Conservation (phyloP, 2,329 filamentous ascomycete genomes). For the Beauveria varroae region DNA sequence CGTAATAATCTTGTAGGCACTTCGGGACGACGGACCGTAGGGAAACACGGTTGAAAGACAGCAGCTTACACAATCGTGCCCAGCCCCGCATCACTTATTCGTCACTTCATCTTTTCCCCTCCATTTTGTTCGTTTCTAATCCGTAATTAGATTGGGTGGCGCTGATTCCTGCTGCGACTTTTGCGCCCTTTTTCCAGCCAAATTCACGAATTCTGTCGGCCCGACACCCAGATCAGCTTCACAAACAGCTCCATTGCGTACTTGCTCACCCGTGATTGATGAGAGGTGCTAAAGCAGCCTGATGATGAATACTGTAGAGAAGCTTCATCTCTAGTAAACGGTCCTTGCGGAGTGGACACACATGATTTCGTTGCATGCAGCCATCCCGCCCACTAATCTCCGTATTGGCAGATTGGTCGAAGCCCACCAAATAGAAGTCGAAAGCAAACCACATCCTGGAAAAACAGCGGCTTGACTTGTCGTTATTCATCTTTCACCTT, state of each 20-base stretch:
- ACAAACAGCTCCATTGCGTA: not conserved
- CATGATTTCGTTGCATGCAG: not conserved
- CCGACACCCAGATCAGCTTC: not conserved
- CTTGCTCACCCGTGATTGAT: not conserved
- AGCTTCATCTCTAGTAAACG: not conserved
- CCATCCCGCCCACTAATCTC: not conserved
- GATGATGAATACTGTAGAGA: not conserved
- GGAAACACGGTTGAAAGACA: not conserved
- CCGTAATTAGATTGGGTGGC: not conserved
- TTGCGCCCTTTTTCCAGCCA: not conserved
- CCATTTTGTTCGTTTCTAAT: not conserved
- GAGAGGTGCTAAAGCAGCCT: not conserved
- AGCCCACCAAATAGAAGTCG: not conserved
- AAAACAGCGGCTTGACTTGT: not conserved
- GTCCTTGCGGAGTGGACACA: too few relatives aligned
- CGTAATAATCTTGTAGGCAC: not conserved
- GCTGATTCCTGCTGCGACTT: not conserved
- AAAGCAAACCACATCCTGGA: not conserved
- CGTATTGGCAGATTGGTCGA: not conserved
- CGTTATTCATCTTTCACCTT: not conserved
- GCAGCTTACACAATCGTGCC: not conserved
- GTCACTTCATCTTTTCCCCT: too few relatives aligned
- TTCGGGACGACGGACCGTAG: slow-evolving; percentile 2
- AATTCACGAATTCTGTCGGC: not conserved
- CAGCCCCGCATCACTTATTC: too few relatives aligned